Base-by-base conservation (phyloP, 345 rosid species). In the Abelmoschus esculentus region DNA sequence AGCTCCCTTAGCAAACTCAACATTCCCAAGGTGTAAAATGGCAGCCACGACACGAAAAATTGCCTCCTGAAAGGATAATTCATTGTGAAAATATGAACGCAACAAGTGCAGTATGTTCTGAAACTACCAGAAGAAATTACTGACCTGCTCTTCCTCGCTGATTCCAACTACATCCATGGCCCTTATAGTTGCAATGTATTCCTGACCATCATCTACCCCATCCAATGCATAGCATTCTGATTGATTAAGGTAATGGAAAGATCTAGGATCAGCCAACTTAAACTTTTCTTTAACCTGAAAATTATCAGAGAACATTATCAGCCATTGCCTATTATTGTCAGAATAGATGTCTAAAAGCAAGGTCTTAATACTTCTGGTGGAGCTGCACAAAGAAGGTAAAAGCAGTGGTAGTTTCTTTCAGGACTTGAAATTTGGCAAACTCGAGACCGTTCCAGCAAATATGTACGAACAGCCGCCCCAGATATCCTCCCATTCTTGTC, bases 161-260 rank as follows among this genome's bases (percentile, higher is more conserved):
- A 95, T 90, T 83, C 99, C 99, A 69, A 95, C 99, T 46, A 95
- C 55, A 81, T 95, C 99, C 99, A 95, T 95, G 46, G 99, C 99
- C 78, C 99, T 80, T 77, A 97, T 91, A 72, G 99, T 95, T 61
- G 99, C 98, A 60, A 91, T 87, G 76, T 95, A 95, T 78, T 95
- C 99, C 66, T 90, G 83, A 2, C 90, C 77, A 79, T 95, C 99
- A 80, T 84, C 86, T 71, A 95, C 85, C 58, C 97, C 98, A 77
- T 92, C 92, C 83, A 95, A 73, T 67, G 76, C 82, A 74, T 69
- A 92, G 81, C 98, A 95, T 75, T 79, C 82, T 2, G 99, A 91
- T 77, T 92, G 99, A 79, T 95, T 95, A 77, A 95, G 79, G 86
- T 87, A 95, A 81, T 92, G 97, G 77, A 76, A 95, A 50, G 89